Conservation (phyloP, 2,329 filamentous ascomycete species). For the Claviceps africana region DNA sequence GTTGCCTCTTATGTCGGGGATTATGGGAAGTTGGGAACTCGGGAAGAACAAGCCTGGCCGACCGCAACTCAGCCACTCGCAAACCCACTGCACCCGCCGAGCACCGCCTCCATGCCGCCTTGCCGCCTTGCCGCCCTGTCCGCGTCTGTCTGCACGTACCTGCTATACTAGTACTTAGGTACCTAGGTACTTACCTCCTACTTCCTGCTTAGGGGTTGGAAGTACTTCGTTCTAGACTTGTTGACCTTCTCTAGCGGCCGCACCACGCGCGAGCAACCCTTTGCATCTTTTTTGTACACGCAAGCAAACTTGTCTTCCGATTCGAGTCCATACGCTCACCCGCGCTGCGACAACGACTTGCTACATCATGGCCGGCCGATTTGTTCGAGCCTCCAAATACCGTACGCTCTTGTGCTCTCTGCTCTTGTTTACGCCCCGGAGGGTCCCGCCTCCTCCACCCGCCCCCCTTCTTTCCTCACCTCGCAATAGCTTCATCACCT, state of each 20-base stretch:
- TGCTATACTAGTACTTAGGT: too few relatives aligned
- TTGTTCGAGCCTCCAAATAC: conserved; percentile 56
- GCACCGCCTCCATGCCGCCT: not conserved
- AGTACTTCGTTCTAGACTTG: not conserved
- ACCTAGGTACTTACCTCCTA: too few relatives aligned
- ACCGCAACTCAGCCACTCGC: not conserved
- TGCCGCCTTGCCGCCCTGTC: not conserved
- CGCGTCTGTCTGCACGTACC: not conserved
- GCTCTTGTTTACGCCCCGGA: not conserved
- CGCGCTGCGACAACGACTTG: conserved; percentile 7
- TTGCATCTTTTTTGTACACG: not conserved
- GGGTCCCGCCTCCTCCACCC: not conserved
- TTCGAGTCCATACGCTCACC: conserved; percentile 1
- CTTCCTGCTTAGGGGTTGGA: too few relatives aligned
- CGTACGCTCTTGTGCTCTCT: conserved; percentile 32
- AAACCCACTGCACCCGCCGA: not conserved
- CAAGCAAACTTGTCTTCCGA: not conserved
- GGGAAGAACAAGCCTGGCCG: too few relatives aligned
- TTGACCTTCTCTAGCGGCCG: not conserved
- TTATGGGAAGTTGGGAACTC: too few relatives aligned
- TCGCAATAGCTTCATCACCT: not conserved
- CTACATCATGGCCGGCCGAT: conserved; percentile 44
- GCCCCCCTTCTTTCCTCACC: not conserved
- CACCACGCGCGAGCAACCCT: not conserved
- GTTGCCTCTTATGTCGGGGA: too few relatives aligned